Conservation (phyloP, 148 eudicot genomes). For the Selenicereus undatus region DNA sequence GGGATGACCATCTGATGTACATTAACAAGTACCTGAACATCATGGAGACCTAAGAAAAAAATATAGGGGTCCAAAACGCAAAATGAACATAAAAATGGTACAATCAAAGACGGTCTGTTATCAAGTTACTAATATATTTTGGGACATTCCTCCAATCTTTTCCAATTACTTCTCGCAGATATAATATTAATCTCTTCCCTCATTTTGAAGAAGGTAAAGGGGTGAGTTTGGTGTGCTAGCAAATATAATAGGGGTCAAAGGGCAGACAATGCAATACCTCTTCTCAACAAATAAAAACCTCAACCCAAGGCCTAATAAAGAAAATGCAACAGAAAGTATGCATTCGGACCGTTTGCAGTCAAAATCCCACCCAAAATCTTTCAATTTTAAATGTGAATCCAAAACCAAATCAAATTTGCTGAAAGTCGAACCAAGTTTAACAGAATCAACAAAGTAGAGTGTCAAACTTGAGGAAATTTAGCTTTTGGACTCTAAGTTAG, state of each 20-base stretch:
- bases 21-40: conserved; percentile 69
- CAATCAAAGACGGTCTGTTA: not conserved
- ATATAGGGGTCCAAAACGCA: not conserved
- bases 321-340: too few relatives aligned
- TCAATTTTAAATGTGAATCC: too few relatives aligned
- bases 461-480: not conserved
- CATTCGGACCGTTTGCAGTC: too few relatives aligned
- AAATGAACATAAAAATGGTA: not conserved
- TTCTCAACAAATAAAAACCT: too few relatives aligned
- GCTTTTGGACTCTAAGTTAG: not conserved
- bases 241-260: too few relatives aligned
- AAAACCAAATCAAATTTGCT: too few relatives aligned
- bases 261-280: too few relatives aligned
- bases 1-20: conserved; percentile 83
- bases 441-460: not conserved
- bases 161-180: not conserved
- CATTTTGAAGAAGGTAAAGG: not conserved
- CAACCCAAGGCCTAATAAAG: too few relatives aligned
- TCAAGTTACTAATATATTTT: not conserved
- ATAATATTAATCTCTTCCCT: not conserved
- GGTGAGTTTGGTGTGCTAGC: not conserved
- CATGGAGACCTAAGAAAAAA: not conserved
- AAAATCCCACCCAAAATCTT: too few relatives aligned
- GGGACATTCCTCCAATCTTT: not conserved
- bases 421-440: too few relatives aligned